Percentiles rank a stretch among this genome's conserved stretches.
Evolutionary conservation across 805 yeast genomes (phyloP).

Genomic region (Brettanomyces sp.): DNA sequence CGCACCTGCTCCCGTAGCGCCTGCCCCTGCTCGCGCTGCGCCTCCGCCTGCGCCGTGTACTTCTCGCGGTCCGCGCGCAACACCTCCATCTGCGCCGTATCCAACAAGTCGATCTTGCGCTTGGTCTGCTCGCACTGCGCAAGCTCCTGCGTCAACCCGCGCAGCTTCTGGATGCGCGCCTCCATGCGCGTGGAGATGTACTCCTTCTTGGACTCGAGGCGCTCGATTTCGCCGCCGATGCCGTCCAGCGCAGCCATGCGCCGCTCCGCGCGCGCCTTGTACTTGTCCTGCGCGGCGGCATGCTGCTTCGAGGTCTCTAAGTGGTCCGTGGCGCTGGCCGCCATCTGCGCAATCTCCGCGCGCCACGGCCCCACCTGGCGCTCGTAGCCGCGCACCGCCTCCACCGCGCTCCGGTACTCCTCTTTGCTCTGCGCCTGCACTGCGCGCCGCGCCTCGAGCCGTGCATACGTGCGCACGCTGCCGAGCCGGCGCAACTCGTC

Average conservation of each 20-base stretch:
- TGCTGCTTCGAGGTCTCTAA: constrained; percentile 9
- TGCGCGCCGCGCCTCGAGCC: constrained; percentile 26
- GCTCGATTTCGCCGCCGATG: not conserved
- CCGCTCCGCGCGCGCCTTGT: not conserved
- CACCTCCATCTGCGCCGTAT: constrained; percentile 13
- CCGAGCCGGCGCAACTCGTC: constrained; percentile 28
- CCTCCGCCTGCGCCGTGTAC: constrained; percentile 10
- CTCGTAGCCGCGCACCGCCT: constrained; percentile 12
- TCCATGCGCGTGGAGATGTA: not conserved
- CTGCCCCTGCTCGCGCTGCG: constrained; percentile 5
- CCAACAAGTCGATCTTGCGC: constrained; percentile 6
- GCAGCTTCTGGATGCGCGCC: constrained; percentile 4
- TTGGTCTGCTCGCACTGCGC: constrained; percentile 20
- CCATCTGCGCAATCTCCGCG: constrained; percentile 13
- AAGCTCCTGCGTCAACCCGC: constrained; percentile 16
- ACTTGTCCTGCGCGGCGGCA: not conserved
- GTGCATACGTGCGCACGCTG: constrained; percentile 27
- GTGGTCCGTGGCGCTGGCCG: constrained; percentile 9
- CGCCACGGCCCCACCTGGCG: constrained; percentile 3
- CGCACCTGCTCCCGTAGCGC: too few relatives aligned
- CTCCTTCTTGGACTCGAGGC: not conserved
- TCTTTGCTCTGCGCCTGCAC: constrained; percentile 21
- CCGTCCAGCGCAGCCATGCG: not conserved
- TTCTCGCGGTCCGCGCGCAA: constrained; percentile 17
- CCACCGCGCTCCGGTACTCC: constrained; percentile 5